phyloP scores from a whole-genome alignment of 371 early-diverging fungal genomes.

The Syncephalastrum monosporum region DNA sequence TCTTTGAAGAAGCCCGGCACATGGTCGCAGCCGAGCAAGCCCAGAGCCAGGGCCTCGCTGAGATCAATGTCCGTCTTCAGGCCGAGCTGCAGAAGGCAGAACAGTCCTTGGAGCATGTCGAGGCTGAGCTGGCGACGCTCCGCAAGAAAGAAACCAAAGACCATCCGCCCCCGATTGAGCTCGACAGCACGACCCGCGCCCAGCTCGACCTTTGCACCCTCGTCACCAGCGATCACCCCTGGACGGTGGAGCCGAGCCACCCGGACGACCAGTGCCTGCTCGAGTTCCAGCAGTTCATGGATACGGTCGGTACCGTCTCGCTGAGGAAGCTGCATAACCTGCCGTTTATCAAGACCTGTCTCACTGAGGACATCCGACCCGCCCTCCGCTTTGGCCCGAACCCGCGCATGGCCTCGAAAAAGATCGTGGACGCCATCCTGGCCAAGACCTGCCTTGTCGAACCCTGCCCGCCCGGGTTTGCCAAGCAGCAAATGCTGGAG shows the following conservation, averaged over 20 bases:
- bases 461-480: constrained; percentile 45
- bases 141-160: constrained; percentile 11
- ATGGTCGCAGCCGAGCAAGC: constrained; percentile 79
- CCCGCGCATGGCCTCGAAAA: constrained; percentile 74
- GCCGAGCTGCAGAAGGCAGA: constrained; percentile 59
- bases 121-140: constrained; percentile 18
- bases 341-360: constrained; percentile 69
- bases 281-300: constrained; percentile 21
- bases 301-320: constrained; percentile 31
- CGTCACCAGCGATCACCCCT: not conserved
- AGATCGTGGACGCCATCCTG: constrained; percentile 81
- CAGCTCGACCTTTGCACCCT: constrained; percentile 16
- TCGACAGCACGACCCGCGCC: constrained; percentile 15
- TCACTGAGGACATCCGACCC: constrained; percentile 76
- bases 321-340: constrained; percentile 68
- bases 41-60: constrained; percentile 35
- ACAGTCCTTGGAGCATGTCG: constrained; percentile 43
- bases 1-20: constrained; percentile 89
- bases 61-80: constrained; percentile 22
- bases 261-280: constrained; percentile 19
- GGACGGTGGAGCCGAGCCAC: constrained; percentile 11
- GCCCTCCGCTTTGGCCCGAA: constrained; percentile 90
- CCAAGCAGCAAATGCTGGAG: constrained; percentile 20
- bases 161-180: constrained; percentile 3
- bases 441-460: constrained; percentile 78